Evolutionary conservation across 495 filamentous ascomycete species (phyloP).

Genomic region (Melanomma pulvis-pyrius): DNA sequence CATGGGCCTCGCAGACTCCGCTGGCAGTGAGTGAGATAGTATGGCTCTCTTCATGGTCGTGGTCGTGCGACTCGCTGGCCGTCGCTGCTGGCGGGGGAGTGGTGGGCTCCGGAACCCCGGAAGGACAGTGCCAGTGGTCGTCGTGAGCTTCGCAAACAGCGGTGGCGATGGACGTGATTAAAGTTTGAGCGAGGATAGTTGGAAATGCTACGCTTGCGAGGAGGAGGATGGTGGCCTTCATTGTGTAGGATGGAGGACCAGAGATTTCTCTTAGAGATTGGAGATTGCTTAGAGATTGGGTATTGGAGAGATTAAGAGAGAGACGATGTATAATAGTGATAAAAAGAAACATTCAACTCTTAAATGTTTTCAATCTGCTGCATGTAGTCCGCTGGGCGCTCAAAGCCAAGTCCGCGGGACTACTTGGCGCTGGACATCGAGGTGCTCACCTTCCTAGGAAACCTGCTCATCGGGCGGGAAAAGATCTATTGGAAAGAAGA

Average conservation of each 20-base stretch:
- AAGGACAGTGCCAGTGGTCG: slow-evolving; percentile 16
- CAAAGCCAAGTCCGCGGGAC: neutral
- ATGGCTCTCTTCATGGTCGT: neutral
- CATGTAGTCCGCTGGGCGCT: neutral
- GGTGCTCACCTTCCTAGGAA: neutral
- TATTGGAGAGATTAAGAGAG: neutral
- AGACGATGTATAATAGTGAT: no score
- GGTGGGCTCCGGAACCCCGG: slow-evolving; percentile 5
- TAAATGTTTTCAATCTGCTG: neutral
- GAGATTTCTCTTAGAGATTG: neutral
- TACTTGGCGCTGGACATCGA: neutral
- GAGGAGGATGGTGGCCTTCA: neutral
- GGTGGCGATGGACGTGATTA: neutral
- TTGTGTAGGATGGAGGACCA: neutral
- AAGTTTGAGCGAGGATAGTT: neutral
- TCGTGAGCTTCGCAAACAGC: neutral
- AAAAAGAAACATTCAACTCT: neutral
- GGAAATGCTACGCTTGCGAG: neutral
- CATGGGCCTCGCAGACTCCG: slow-evolving; percentile 6
- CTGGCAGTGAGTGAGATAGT: neutral
- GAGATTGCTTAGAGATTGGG: neutral
- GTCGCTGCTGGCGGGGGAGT: slow-evolving; percentile 1
- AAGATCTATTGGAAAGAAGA: neutral
- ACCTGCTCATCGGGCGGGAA: neutral
- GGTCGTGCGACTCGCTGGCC: neutral